phyloP scores from a whole-genome alignment of 352 stramenopile species.

The Pythium chondricola region DNA sequence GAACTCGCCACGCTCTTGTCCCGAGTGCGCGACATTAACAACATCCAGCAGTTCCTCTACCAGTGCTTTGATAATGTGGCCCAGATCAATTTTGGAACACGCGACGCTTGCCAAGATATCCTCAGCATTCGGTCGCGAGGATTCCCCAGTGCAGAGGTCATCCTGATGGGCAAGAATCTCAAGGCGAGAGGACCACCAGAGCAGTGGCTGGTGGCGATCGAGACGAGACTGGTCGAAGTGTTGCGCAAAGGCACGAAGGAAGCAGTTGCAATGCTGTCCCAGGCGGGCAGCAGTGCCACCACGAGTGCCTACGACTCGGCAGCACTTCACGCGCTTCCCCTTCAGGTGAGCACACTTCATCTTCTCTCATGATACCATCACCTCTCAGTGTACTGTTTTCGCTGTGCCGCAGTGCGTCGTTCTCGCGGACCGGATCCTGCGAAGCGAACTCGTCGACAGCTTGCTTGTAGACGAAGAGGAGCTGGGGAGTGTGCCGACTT shows the following conservation, averaged over 20 bases:
- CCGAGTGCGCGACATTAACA: constrained; percentile 33
- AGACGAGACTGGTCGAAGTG: constrained; percentile 53
- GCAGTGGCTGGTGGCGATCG: constrained; percentile 53
- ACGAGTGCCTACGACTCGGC: constrained; percentile 1
- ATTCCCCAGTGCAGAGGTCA: constrained; percentile 33
- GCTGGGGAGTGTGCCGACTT: neutral
- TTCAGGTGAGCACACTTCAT: constrained; percentile 8
- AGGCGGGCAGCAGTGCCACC: neutral
- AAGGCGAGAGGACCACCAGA: constrained; percentile 65
- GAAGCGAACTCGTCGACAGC: constrained; percentile 34
- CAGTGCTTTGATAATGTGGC: constrained; percentile 72
- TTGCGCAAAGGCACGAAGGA: constrained; percentile 50
- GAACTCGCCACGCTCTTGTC: constrained; percentile 51
- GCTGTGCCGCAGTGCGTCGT: constrained; percentile 28
- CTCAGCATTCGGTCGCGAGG: constrained; percentile 30
- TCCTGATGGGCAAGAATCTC: constrained; percentile 64
- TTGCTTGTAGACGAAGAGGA: neutral
- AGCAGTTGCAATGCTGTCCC: constrained; percentile 12
- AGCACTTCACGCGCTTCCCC: constrained; percentile 4
- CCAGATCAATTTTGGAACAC: constrained; percentile 44
- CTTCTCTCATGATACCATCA: neutral
- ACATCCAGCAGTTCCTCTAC: constrained; percentile 49
- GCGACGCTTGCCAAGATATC: constrained; percentile 61
- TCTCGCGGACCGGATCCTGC: constrained; percentile 42
- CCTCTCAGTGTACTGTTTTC: neutral